Conservation (phyloP, 164 flowering plant species). For the Nelumbo lutea region DNA sequence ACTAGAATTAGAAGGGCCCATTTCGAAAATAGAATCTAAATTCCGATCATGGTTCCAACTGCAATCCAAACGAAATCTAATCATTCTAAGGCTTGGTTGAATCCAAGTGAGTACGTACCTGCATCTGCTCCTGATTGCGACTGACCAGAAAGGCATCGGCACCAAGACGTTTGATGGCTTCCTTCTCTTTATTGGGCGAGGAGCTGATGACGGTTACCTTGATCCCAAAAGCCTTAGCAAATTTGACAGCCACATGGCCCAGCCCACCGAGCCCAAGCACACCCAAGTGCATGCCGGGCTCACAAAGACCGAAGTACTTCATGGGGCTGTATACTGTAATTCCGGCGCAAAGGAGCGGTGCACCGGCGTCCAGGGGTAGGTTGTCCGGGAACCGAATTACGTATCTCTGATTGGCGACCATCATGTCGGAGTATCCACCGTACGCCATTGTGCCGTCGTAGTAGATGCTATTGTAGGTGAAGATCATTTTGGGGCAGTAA, state of each 20-base stretch:
- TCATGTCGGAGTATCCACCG: constrained; percentile 42
- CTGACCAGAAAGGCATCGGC: constrained; percentile 47
- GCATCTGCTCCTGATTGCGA: constrained; percentile 29
- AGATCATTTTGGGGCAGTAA: constrained; percentile 35
- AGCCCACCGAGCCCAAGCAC: constrained; percentile 53
- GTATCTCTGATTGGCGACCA: constrained; percentile 35
- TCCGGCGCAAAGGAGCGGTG: constrained; percentile 46
- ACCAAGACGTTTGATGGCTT: constrained; percentile 39
- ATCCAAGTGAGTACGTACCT: constrained; percentile 17
- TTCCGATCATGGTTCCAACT: too few species aligned
- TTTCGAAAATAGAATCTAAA: too few species aligned
- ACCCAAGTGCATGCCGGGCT: constrained; percentile 38
- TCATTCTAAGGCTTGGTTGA: too few species aligned
- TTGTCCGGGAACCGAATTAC: constrained; percentile 14
- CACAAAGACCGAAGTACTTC: constrained; percentile 27
- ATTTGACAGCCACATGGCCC: constrained; percentile 53
- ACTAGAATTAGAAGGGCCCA: too few species aligned
- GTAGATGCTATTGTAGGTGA: constrained; percentile 27
- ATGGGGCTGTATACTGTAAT: constrained; percentile 55
- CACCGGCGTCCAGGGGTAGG: constrained; percentile 29
- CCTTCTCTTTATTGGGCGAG: constrained; percentile 34
- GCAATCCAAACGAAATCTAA: too few species aligned
- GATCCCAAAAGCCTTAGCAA: constrained; percentile 48
- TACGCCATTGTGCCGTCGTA: constrained; percentile 37
- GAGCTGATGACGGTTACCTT: constrained; percentile 52